These are phyloP conservation scores for Aurinia saxatilis DNA, from an alignment of 345 rosid species.

Conservation along the genomic window DNA sequence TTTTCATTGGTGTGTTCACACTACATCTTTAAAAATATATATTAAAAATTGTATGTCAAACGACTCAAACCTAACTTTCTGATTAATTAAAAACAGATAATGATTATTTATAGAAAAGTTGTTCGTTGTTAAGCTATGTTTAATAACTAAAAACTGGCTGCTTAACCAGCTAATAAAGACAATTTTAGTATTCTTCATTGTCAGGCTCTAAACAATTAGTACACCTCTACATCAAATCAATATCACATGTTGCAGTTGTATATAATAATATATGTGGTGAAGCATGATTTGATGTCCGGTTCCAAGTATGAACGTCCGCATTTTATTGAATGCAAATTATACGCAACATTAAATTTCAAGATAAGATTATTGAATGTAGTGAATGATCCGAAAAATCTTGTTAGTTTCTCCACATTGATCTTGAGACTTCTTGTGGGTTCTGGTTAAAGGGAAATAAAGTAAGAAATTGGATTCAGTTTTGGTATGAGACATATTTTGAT, in stretches of 20 bases:
- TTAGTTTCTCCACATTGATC: constrained; percentile 2
- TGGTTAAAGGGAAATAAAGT: neutral
- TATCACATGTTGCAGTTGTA: constrained; percentile 12
- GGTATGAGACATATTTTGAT: too few relatives aligned
- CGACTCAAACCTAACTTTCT: constrained; percentile 13
- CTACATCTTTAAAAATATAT: neutral
- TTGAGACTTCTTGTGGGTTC: constrained; percentile 1
- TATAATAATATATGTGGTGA: constrained; percentile 1
- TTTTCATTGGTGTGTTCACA: constrained; percentile 16
- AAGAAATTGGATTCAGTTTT: neutral
- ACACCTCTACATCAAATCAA: neutral
- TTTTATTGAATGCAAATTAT: constrained; percentile 7
- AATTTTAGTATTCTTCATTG: neutral
- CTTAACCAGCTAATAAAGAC: constrained; percentile 16
- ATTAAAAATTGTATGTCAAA: neutral
- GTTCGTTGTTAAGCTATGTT: constrained; percentile 12
- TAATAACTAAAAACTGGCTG: neutral
- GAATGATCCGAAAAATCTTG: neutral
- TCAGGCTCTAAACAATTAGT: neutral
- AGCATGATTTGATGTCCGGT: constrained; percentile 3
- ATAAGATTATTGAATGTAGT: neutral
- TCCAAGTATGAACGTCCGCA: constrained; percentile 18
- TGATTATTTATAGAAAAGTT: neutral
- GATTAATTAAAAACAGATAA: neutral
- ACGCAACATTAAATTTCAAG: neutral